phyloP scores from a whole-genome alignment of 2,329 filamentous ascomycete species.

The Talaromyces sp. region DNA sequence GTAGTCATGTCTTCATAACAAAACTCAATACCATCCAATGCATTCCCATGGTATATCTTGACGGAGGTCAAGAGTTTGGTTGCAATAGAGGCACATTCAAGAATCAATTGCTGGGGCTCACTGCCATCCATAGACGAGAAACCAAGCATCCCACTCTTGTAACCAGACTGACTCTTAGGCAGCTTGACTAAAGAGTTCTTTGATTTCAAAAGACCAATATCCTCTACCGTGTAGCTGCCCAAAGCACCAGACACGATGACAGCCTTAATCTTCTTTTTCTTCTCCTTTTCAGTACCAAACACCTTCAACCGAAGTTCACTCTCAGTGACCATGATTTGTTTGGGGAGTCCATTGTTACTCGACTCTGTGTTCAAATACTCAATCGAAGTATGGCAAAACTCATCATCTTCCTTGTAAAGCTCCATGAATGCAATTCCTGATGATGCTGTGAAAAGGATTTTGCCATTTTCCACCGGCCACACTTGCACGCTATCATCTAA shows the following conservation, averaged over 20 bases:
- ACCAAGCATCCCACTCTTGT: conserved; percentile 74
- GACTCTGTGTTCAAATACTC: conserved; percentile 70
- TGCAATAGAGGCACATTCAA: conserved; percentile 68
- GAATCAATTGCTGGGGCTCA: conserved; percentile 70
- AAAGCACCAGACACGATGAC: conserved; percentile 76
- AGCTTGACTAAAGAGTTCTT: conserved; percentile 76
- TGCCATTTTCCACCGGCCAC: conserved; percentile 79
- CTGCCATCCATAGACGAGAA: conserved; percentile 71
- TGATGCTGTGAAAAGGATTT: conserved; percentile 74
- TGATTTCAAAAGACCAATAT: conserved; percentile 70
- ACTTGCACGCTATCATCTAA: conserved; percentile 79
- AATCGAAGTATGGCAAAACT: conserved; percentile 77
- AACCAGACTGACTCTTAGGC: conserved; percentile 73
- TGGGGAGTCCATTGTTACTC: conserved; percentile 62
- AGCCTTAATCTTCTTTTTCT: conserved; percentile 67
- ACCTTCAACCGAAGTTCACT: conserved; percentile 71
- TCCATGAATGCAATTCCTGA: conserved; percentile 86
- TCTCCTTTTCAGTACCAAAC: conserved; percentile 69
- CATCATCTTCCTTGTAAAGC: conserved; percentile 77
- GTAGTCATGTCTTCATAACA: conserved; percentile 83
- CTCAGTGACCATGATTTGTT: conserved; percentile 75
- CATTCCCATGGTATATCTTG: conserved; percentile 73
- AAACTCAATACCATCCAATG: conserved; percentile 87
- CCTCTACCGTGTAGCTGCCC: conserved; percentile 73
- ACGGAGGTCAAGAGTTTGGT: conserved; percentile 76